Evolutionary conservation across 1,284 basidiomycete species (phyloP).

Genomic region (Ceraceosorus guamensis): DNA sequence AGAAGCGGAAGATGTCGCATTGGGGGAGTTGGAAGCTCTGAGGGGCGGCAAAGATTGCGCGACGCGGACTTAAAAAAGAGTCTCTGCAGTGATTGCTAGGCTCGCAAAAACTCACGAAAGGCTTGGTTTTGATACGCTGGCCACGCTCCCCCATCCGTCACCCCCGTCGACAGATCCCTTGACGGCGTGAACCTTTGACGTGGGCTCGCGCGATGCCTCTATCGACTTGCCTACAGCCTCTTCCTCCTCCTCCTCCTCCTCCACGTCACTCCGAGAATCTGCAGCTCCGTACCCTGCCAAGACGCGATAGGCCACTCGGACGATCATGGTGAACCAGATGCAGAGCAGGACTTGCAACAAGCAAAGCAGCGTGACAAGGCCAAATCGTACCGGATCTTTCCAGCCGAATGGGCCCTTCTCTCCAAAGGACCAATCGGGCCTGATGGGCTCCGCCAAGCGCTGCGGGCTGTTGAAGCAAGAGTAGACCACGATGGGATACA

Average conservation of each 20-base stretch:
- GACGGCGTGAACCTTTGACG: no score
- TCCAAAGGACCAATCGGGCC: not conserved
- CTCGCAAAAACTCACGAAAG: no score
- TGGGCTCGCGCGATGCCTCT: not conserved
- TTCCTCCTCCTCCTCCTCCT: slow-evolving; percentile 6
- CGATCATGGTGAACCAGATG: slow-evolving; percentile 79
- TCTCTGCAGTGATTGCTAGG: no score
- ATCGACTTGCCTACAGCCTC: slow-evolving; percentile 9
- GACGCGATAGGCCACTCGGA: slow-evolving; percentile 71
- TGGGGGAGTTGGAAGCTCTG: no score
- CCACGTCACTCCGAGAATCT: slow-evolving; percentile 53
- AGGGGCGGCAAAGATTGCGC: no score
- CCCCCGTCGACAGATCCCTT: no score
- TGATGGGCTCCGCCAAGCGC: not conserved
- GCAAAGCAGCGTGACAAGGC: slow-evolving; percentile 23
- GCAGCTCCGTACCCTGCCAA: slow-evolving; percentile 69
- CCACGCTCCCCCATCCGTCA: no score
- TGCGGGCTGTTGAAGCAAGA: slow-evolving; percentile 16
- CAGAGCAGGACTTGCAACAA: slow-evolving; percentile 61
- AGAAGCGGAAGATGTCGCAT: no score
- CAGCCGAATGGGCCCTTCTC: not conserved
- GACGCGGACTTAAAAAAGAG: no score
- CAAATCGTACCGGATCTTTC: not conserved
- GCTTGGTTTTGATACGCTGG: no score
- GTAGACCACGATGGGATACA: slow-evolving; percentile 31